Conservation (phyloP, 106 monocot genomes). For the Dioscorea alata region DNA sequence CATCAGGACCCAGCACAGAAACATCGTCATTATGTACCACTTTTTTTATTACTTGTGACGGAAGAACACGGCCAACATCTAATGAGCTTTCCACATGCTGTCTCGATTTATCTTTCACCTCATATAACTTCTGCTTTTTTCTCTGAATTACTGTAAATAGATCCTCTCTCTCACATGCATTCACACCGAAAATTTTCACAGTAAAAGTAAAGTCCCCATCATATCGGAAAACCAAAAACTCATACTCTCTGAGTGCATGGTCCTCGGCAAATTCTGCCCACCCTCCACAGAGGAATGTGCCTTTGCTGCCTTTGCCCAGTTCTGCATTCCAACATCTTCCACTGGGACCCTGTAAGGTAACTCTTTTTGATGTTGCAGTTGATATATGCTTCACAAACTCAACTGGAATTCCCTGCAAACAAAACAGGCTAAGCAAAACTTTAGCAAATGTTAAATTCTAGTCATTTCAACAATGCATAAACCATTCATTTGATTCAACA, state of each 20-base stretch:
- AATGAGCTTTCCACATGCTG: neutral
- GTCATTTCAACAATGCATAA: no score
- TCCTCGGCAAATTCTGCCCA: conserved; percentile 22
- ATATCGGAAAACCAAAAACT: conserved; percentile 19
- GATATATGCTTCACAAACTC: conserved; percentile 22
- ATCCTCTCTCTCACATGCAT: conserved; percentile 25
- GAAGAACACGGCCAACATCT: neutral
- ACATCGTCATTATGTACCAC: neutral
- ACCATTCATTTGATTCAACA: no score
- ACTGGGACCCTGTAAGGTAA: conserved; percentile 13
- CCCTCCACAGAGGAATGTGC: conserved; percentile 11
- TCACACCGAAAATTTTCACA: conserved; percentile 18
- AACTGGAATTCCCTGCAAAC: conserved; percentile 7
- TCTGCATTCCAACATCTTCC: conserved; percentile 15
- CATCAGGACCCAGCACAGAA: neutral
- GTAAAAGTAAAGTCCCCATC: conserved; percentile 18
- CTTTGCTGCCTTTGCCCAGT: neutral
- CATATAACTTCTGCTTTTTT: neutral
- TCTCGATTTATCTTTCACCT: neutral
- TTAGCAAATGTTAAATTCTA: neutral
- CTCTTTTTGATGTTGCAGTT: conserved; percentile 11
- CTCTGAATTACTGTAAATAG: neutral
- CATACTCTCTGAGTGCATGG: conserved; percentile 12
- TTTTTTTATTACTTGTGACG: neutral
- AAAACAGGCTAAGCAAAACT: neutral